phyloP scores from a whole-genome alignment of 805 yeast genomes.

The Candida nonsorbophila region DNA sequence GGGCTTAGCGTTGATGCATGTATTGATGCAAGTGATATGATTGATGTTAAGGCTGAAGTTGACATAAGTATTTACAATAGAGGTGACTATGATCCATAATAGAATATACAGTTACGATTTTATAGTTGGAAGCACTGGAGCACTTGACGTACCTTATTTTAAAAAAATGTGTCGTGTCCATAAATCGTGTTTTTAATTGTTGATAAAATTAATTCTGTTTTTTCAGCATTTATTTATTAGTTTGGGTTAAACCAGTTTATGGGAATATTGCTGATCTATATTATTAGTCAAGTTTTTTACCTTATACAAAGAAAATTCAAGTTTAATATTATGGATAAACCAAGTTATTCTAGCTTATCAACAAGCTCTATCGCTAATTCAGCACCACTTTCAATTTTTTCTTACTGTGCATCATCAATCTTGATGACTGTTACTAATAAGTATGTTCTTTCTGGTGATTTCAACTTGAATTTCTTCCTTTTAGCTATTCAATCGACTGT shows the following conservation, averaged over 20 bases:
- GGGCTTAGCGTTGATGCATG: constrained; percentile 41
- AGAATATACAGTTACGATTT: not conserved
- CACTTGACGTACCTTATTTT: too few species aligned
- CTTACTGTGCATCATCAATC: constrained; percentile 91
- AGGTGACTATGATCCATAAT: constrained; percentile 39
- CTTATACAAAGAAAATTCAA: constrained; percentile 19
- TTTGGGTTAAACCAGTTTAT: constrained; percentile 12
- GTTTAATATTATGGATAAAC: constrained; percentile 25
- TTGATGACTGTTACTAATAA: constrained; percentile 97
- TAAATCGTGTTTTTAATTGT: too few species aligned
- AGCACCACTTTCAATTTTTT: constrained; percentile 64
- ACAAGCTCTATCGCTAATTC: constrained; percentile 41
- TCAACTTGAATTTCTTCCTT: constrained; percentile 81
- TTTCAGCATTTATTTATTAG: not conserved
- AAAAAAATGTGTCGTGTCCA: too few species aligned
- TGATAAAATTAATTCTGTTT: not conserved
- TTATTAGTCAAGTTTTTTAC: constrained; percentile 30
- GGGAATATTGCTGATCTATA: constrained; percentile 38
- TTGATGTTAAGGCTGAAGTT: constrained; percentile 74
- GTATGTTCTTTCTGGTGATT: constrained; percentile 76
- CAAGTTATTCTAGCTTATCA: constrained; percentile 16
- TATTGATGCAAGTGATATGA: constrained; percentile 38
- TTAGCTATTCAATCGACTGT: constrained; percentile 85
- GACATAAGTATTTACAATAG: constrained; percentile 54
- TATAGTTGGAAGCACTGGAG: too few species aligned